Evolutionary conservation across 2,329 filamentous ascomycete species (phyloP).

Genomic region (Talaromyces piceae): DNA sequence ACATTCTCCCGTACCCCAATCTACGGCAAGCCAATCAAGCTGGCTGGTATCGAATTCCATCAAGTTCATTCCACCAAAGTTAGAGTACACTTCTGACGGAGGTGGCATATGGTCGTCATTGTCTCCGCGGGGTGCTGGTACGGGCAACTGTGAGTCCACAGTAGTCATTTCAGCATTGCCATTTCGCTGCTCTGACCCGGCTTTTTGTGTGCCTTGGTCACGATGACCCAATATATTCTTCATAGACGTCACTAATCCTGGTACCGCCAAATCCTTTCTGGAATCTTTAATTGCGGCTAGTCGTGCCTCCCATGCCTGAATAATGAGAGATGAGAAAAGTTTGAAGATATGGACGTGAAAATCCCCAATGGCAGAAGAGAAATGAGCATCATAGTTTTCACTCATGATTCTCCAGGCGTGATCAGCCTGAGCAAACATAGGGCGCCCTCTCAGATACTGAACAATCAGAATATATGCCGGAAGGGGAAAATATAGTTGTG

Average conservation of each 20-base stretch:
- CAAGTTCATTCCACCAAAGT: not conserved
- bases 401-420: slow-evolving; percentile 40
- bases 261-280: not conserved
- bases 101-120: not conserved
- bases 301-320: not conserved
- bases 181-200: not conserved
- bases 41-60: not conserved
- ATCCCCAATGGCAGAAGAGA: not conserved
- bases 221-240: not conserved
- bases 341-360: not conserved
- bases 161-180: not conserved
- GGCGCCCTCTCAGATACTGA: slow-evolving; percentile 35
- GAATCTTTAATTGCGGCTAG: not conserved
- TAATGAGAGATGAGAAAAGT: not conserved
- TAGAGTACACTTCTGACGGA: not conserved
- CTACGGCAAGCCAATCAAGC: not conserved
- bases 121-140: not conserved
- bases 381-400: slow-evolving; percentile 30
- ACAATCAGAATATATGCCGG: slow-evolving; percentile 42
- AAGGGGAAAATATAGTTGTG: slow-evolving; percentile 42
- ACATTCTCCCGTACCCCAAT: not conserved
- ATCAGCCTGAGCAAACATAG: slow-evolving; percentile 18
- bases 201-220: not conserved
- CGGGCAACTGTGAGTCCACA: not conserved
- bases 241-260: not conserved